Base-by-base conservation (phyloP, 2,329 filamentous ascomycete species). In the Fusarium palustre region DNA sequence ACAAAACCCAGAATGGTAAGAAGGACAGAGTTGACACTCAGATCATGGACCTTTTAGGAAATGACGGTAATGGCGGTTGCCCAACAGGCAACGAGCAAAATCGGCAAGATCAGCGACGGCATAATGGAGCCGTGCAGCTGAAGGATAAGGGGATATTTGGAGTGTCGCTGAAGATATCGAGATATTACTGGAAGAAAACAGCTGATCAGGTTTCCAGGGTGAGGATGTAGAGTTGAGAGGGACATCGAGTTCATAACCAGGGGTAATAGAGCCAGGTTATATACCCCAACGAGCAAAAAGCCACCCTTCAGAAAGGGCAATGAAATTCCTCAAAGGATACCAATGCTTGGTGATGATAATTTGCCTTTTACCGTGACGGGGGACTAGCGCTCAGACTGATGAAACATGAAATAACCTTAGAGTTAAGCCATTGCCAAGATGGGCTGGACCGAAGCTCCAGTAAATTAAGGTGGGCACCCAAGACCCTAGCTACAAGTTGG, bases 1-100 rank as follows among this genome's bases (percentile, higher is more conserved):
- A 94, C 90, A 81, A 94, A 94, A 90, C 92, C 92, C 34, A 91
- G 86, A 42, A 94, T 88, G 1, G 91, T 94, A 53, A 94, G 83
- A 22, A 94, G 83, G 25, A 81, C 79, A 0, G 79, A 79, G 59
- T 80, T 73, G 55, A 81, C 77, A 20, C 74, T 75, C 6, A 82
- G 55, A 2, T 39, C 43, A 65, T 85, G 79, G 12, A 86, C 80
- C 42, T 81, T 81, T 58, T 83, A 75, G 9, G 81, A 84, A 70
- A 92, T 82, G 54, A 80, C 79, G 18, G 90, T 91, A 62, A 94
- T 88, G 25, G 84, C 76, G 2, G 90, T 90, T 2, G 90, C 84
- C 91, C 91, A 94, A 24, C 74, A 74, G 12, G 83, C 86, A 28
- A 93, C 83, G 62, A 91, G 84, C 12, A 85, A 18, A 20, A 94